phyloP scores from a whole-genome alignment of 2,329 filamentous ascomycete genomes.

The Ophiosphaerella herpotricha region DNA sequence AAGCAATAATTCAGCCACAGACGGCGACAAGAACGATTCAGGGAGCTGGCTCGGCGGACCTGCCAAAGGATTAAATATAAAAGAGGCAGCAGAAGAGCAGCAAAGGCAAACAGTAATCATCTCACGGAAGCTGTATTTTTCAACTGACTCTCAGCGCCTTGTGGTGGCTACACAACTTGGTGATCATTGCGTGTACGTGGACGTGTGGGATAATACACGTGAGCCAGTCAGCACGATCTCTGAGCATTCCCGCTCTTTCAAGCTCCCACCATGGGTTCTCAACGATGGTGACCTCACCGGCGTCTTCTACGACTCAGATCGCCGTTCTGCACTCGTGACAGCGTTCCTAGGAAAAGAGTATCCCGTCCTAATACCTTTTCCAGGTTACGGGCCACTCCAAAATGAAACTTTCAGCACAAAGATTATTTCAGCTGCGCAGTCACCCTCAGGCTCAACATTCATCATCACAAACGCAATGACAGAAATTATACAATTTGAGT shows the following conservation, averaged over 20 bases:
- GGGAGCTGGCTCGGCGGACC: constrained; percentile 25
- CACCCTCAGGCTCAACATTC: constrained; percentile 37
- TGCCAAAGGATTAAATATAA: constrained; percentile 19
- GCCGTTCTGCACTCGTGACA: constrained; percentile 35
- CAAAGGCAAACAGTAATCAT: constrained; percentile 30
- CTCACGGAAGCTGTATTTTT: constrained; percentile 41
- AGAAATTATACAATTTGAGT: constrained; percentile 44
- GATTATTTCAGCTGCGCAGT: constrained; percentile 43
- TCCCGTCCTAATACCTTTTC: constrained; percentile 29
- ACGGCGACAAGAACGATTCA: constrained; percentile 11
- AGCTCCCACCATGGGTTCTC: constrained; percentile 35
- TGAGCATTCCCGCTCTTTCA: constrained; percentile 33
- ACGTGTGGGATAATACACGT: constrained; percentile 31
- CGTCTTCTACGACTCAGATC: constrained; percentile 41
- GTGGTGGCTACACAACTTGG: constrained; percentile 42
- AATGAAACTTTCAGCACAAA: constrained; percentile 38
- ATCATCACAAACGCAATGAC: constrained; percentile 41
- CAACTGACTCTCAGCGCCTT: constrained; percentile 37
- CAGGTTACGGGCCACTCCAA: constrained; percentile 29
- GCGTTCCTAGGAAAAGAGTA: constrained; percentile 36
- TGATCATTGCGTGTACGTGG: constrained; percentile 35
- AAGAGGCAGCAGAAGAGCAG: constrained; percentile 38
- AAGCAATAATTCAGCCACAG: constrained; percentile 15
- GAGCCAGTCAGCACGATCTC: constrained; percentile 32
- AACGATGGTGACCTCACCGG: constrained; percentile 43